Percentiles rank a stretch among this genome's conserved stretches.
Conservation (phyloP, 768 basidiomycete genomes). For the Tephrocybe sp. region DNA sequence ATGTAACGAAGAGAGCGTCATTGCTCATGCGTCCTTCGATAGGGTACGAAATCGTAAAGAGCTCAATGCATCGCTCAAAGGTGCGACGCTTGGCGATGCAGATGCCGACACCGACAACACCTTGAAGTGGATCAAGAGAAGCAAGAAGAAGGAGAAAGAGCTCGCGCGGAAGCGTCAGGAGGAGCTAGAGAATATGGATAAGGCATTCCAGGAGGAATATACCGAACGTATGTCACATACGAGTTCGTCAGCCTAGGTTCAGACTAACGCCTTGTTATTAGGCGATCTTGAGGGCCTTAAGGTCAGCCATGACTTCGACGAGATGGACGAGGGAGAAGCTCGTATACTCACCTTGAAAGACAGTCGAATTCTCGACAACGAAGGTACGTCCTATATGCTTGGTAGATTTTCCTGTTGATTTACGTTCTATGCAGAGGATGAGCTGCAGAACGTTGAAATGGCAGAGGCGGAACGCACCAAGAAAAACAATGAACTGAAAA, state of each 20-base stretch:
- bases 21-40: conserved; percentile 44
- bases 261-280: conserved; percentile 26
- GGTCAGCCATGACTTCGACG: conserved; percentile 93
- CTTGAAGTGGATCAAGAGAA: conserved; percentile 86
- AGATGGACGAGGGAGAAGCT: conserved; percentile 89
- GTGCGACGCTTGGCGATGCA: conserved; percentile 86
- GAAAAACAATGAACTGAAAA: conserved; percentile 81
- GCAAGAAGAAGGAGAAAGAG: conserved; percentile 89
- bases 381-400: conserved; percentile 52
- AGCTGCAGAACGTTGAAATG: conserved; percentile 93
- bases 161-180: conserved; percentile 78
- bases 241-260: neutral
- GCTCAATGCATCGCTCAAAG: conserved; percentile 88
- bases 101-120: conserved; percentile 77
- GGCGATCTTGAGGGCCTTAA: conserved; percentile 92
- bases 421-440: conserved; percentile 70
- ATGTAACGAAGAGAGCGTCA: conserved; percentile 23
- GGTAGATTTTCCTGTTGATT: conserved; percentile 1
- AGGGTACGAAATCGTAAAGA: conserved; percentile 94
- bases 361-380: conserved; percentile 89
- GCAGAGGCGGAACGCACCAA: conserved; percentile 82
- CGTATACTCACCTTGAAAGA: conserved; percentile 97
- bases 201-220: conserved; percentile 72
- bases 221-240: conserved; percentile 71
- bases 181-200: conserved; percentile 84